Base-by-base conservation (phyloP, 2,329 filamentous ascomycete species). In the Aspergillus texensis region DNA sequence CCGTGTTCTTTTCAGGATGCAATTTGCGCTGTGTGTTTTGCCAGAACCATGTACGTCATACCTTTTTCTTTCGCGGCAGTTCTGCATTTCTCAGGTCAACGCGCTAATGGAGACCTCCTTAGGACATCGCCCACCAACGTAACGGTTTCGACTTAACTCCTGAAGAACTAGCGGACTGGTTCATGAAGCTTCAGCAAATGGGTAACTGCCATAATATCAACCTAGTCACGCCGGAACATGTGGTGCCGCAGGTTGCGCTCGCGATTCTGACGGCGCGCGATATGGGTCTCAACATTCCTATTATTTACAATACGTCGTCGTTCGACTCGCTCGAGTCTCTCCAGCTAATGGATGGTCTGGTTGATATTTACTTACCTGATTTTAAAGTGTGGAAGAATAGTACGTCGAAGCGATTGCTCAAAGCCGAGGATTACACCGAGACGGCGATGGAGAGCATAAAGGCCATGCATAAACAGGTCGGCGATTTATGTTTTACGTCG, bases 191-290 rank as follows among this genome's bases (percentile, higher is more conserved):
- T 50, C 92, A 95, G 74, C 84, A 91, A 32, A 85, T 92, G 2
- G 92, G 91, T n/a, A 80, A 84, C 10, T 91, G 92, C n/a, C 92
- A 96, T 80, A 95, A 95, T 75, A 94, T 96, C 82, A 95, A 96
- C 75, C 86, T 94, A 26, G 86, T 96, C 62, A 96, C 92, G 0
- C 92, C 92, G 0, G 92, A 96, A 74, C 93, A 96, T 75, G 91
- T 96, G 21, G 92, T 93, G 4, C 91, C 92, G 0, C 92, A 95
- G 74, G 91, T 95, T 11, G 91, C 87, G 1, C 80, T 95, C 36
- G 89, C 89, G 16, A 92, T 95, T 69, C 81, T 96, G 28, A 85
- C 90, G 65, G 91, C 92, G 0, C 84, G 86, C 54, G 88, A 92
- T 30, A 80, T 89, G 41, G 92, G 92, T 0, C 79, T 95, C 11